phyloP scores from a whole-genome alignment of 768 basidiomycete genomes.

The Rhodocollybia butyracea region DNA sequence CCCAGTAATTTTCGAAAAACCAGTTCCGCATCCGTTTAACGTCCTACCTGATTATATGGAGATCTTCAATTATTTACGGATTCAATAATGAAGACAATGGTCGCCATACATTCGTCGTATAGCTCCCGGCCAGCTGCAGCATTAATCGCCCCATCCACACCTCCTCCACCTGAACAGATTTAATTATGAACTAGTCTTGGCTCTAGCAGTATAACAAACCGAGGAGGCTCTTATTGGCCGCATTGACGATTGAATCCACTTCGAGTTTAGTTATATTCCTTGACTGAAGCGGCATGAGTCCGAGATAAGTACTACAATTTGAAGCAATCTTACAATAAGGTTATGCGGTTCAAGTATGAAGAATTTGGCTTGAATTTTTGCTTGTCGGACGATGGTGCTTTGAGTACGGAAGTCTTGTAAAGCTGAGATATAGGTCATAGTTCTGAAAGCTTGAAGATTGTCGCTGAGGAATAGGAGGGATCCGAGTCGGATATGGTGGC shows the following conservation, averaged over 20 bases:
- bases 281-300: constrained; percentile 44
- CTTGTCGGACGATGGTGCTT: constrained; percentile 27
- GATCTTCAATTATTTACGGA: background rate
- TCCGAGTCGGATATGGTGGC: no score
- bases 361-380: constrained; percentile 15
- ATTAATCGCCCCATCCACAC: constrained; percentile 89
- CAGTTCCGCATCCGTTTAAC: constrained; percentile 66
- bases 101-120: constrained; percentile 61
- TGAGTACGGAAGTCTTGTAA: constrained; percentile 37
- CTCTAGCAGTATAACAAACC: constrained; percentile 42
- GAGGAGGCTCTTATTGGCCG: constrained; percentile 69
- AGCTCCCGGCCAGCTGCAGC: constrained; percentile 65
- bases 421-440: constrained; percentile 57
- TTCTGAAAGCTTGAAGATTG: constrained; percentile 34
- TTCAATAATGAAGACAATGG: background rate
- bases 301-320: constrained; percentile 3
- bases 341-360: constrained; percentile 51
- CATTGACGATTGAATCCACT: constrained; percentile 78
- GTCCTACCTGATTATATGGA: constrained; percentile 44
- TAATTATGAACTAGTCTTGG: background rate
- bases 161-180: constrained; percentile 61
- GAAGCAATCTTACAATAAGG: constrained; percentile 59
- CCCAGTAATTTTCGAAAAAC: constrained; percentile 75
- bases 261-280: constrained; percentile 72
- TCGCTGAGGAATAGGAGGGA: no score